Conservation (phyloP, 1,284 basidiomycete genomes). For the Irpex lacteus region DNA sequence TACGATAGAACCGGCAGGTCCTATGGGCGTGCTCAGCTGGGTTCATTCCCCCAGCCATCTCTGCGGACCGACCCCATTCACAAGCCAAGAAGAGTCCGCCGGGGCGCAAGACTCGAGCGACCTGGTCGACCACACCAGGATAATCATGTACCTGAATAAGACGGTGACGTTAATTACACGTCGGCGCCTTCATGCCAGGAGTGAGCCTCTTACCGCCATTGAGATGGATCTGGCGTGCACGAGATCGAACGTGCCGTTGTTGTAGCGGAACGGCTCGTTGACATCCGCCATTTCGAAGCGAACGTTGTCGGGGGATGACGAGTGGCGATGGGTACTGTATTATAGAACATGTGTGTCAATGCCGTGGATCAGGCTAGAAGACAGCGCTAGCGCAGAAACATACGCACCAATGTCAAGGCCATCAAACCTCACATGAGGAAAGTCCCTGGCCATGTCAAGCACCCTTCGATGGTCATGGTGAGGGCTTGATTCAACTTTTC, state of each 20-base stretch:
- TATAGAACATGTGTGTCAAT: conserved; percentile 12
- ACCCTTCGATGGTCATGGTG: conserved; percentile 43
- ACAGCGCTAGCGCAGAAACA: conserved; percentile 15
- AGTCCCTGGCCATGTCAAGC: conserved; percentile 65
- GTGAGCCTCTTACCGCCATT: conserved; percentile 48
- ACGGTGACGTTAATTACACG: conserved; percentile 1
- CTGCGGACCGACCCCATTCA: conserved; percentile 50
- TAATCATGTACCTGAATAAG: conserved; percentile 47
- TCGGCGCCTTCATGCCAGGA: background rate
- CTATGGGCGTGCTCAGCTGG: conserved; percentile 23
- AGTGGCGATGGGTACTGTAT: conserved; percentile 64
- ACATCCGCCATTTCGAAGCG: conserved; percentile 65
- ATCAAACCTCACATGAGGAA: conserved; percentile 58
- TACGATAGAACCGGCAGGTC: conserved; percentile 37
- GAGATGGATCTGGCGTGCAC: conserved; percentile 58
- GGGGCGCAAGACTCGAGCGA: conserved; percentile 55
- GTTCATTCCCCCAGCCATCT: conserved; percentile 34
- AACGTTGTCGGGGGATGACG: conserved; percentile 57
- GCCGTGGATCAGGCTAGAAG: background rate
- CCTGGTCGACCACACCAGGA: conserved; percentile 48
- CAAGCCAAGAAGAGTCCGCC: conserved; percentile 64
- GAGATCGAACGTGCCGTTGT: conserved; percentile 51
- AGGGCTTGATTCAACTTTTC: background rate
- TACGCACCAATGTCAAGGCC: conserved; percentile 68
- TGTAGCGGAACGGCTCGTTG: conserved; percentile 46